Conservation (phyloP, 108 stramenopile species). For the Pseudonitzschia multiseries region DNA sequence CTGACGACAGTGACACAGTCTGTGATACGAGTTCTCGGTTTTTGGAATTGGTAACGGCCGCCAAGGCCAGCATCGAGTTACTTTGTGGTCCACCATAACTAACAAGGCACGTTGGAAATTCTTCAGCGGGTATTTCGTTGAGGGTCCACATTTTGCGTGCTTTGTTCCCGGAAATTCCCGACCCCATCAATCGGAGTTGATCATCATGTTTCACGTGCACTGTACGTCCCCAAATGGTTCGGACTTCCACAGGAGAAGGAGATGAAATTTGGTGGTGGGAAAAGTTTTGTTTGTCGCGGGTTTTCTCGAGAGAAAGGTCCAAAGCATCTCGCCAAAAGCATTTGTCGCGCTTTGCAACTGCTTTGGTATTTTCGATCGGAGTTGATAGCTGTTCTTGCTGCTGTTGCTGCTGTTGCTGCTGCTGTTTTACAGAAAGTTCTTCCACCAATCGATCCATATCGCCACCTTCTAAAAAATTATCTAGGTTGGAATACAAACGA, state of each 20-base stretch:
- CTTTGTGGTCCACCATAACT: conserved; percentile 92
- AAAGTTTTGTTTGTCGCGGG: neutral
- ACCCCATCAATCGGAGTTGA: conserved; percentile 53
- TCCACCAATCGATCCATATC: conserved; percentile 6
- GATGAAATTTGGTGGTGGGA: neutral
- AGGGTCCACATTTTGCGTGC: conserved; percentile 77
- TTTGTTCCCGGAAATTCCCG: conserved; percentile 82
- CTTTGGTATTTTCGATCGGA: neutral
- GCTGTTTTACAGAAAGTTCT: neutral
- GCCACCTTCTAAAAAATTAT: conserved; percentile 5
- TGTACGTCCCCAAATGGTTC: conserved; percentile 52
- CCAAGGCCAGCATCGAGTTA: conserved; percentile 92
- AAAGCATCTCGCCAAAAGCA: neutral
- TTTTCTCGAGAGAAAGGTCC: neutral
- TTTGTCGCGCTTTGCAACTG: neutral
- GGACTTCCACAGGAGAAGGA: conserved; percentile 61
- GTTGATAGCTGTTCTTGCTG: neutral
- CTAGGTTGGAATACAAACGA: conserved; percentile 4
- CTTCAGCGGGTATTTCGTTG: conserved; percentile 45
- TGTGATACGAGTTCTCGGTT: conserved; percentile 40
- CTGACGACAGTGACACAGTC: neutral
- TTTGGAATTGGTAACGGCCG: conserved; percentile 77
- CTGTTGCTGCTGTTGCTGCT: neutral
- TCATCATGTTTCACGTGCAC: conserved; percentile 84
- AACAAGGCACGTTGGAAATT: conserved; percentile 76